phyloP scores from a whole-genome alignment of 2,329 filamentous ascomycete species.

The Trichoderma polysporum region DNA sequence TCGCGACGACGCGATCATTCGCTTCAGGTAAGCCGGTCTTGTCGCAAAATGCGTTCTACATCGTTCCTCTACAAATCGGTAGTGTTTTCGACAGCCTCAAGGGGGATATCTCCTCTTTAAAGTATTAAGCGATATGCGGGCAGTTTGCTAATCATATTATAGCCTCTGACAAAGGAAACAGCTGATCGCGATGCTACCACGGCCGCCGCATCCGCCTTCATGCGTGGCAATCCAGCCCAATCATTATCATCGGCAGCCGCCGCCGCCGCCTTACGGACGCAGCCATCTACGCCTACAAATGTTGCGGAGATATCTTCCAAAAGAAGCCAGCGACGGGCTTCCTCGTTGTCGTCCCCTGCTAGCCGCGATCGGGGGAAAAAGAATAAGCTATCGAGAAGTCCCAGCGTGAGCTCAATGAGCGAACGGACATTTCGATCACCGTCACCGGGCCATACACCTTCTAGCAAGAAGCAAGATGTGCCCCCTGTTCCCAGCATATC shows the following conservation, averaged over 20 bases:
- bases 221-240: slow-evolving; percentile 62
- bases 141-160: slow-evolving; percentile 22
- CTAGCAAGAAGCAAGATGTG: slow-evolving; percentile 45
- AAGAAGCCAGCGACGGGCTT: slow-evolving; percentile 71
- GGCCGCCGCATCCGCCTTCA: slow-evolving; percentile 79
- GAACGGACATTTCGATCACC: slow-evolving; percentile 83
- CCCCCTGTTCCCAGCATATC: slow-evolving; percentile 79
- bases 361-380: slow-evolving; percentile 46
- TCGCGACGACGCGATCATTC: slow-evolving; percentile 51
- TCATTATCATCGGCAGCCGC: slow-evolving; percentile 82
- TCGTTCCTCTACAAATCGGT: background rate
- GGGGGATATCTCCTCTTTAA: too few relatives aligned
- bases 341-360: slow-evolving; percentile 67
- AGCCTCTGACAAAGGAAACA: slow-evolving; percentile 64
- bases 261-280: slow-evolving; percentile 76
- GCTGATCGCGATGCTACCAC: slow-evolving; percentile 73
- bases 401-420: slow-evolving; percentile 79
- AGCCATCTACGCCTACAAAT: slow-evolving; percentile 73
- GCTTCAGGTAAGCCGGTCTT: slow-evolving; percentile 41
- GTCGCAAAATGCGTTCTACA: background rate
- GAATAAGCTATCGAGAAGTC: slow-evolving; percentile 58
- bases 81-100: background rate
- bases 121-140: too few relatives aligned
- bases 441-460: slow-evolving; percentile 54
- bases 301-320: slow-evolving; percentile 86